These are phyloP conservation scores for Coemansia sp. DNA, from an alignment of 192 early-diverging fungal genomes.

Conservation along the genomic window DNA sequence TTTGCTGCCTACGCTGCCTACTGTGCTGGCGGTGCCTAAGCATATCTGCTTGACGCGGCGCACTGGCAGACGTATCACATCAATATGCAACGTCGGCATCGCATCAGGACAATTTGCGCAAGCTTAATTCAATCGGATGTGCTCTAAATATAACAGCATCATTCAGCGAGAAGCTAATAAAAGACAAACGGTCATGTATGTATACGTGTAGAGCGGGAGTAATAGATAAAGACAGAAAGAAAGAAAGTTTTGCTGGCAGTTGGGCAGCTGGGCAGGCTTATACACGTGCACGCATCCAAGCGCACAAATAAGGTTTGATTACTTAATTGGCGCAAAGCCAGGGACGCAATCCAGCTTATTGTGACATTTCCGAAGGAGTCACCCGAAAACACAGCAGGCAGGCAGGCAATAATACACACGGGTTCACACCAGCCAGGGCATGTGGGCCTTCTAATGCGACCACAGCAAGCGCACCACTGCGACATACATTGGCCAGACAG, in stretches of 20 bases:
- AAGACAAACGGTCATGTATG: too few relatives aligned
- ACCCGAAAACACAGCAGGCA: neutral
- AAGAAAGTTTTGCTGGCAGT: neutral
- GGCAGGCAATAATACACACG: neutral
- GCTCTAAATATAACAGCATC: neutral
- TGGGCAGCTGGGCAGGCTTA: neutral
- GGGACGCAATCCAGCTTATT: neutral
- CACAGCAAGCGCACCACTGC: neutral
- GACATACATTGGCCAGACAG: neutral
- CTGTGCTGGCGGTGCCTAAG: neutral
- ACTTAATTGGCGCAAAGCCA: neutral
- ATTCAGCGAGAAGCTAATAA: neutral
- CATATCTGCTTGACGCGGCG: neutral
- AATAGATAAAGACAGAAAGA: neutral
- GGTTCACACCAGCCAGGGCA: neutral
- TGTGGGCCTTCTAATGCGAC: neutral
- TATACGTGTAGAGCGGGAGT: too few relatives aligned
- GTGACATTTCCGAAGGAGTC: neutral
- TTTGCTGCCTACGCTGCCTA: neutral
- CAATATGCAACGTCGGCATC: neutral
- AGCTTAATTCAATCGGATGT: slow-evolving; percentile 1
- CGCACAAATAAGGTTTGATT: neutral
- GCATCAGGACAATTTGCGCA: slow-evolving; percentile 1
- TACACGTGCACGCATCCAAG: neutral
- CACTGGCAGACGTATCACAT: neutral